Evolutionary conservation across 1,284 basidiomycete species (phyloP).

Genomic region (Malassezia nana): DNA sequence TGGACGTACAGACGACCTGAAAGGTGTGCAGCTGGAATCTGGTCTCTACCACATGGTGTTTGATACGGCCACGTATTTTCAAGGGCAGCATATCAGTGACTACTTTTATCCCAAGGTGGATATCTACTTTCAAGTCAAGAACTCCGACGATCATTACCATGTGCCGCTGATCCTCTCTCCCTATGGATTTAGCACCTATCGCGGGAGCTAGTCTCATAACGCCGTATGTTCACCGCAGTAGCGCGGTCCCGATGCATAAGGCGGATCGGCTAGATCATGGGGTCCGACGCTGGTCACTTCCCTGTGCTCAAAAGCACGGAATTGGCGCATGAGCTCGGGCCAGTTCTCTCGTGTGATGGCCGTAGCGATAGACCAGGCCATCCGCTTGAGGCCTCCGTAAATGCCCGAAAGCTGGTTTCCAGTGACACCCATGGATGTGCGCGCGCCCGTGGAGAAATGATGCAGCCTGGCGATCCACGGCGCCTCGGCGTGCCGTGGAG

Average conservation of each 20-base stretch:
- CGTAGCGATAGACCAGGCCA: constrained; percentile 13
- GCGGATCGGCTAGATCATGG: background rate
- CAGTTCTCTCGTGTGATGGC: constrained; percentile 11
- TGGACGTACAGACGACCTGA: background rate
- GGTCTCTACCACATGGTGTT: constrained; percentile 1
- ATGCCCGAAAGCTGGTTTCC: constrained; percentile 13
- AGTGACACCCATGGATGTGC: constrained; percentile 9
- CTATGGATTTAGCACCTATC: constrained; percentile 12
- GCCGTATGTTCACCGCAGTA: background rate
- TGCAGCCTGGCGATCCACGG: constrained; percentile 9
- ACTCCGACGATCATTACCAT: constrained; percentile 3
- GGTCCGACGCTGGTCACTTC: constrained; percentile 5
- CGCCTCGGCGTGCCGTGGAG: background rate
- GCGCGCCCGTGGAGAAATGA: constrained; percentile 11
- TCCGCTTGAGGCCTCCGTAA: constrained; percentile 9
- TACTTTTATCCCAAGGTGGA: constrained; percentile 1
- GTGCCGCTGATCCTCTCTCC: constrained; percentile 11
- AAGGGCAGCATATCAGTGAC: background rate
- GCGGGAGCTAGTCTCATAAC: background rate
- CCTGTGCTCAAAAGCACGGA: constrained; percentile 7
- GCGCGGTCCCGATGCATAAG: constrained; percentile 6
- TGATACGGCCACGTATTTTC: constrained; percentile 4
- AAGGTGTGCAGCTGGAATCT: background rate
- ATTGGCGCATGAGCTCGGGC: constrained; percentile 7
- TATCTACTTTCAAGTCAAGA: background rate